phyloP scores from a whole-genome alignment of 495 filamentous ascomycete species.

The Trichocladium antarcticum region DNA sequence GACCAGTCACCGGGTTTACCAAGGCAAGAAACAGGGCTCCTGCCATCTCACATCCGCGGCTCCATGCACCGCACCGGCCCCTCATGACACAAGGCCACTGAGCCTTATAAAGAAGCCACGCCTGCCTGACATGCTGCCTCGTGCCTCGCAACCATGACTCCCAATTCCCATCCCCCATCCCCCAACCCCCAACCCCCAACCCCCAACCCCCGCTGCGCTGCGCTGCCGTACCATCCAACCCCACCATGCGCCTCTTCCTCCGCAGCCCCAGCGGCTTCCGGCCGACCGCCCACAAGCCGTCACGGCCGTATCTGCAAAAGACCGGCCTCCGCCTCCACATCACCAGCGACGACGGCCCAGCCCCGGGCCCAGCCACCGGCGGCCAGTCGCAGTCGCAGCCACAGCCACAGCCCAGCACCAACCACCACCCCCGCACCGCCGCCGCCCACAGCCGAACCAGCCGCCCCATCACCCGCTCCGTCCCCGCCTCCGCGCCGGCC shows the following conservation, averaged over 20 bases:
- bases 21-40: too few relatives aligned
- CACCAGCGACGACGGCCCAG: background rate
- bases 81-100: background rate
- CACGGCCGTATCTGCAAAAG: slow-evolving; percentile 1
- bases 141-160: background rate
- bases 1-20: too few relatives aligned
- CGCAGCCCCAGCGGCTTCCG: background rate
- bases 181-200: too few relatives aligned
- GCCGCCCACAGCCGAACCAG: background rate
- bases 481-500: background rate
- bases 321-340: background rate
- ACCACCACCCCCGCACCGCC: background rate
- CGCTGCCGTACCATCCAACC: background rate
- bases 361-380: background rate
- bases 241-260: slow-evolving; percentile 2
- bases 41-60: too few relatives aligned
- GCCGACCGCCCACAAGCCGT: slow-evolving; percentile 4
- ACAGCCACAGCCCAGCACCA: background rate
- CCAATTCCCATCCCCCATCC: too few relatives aligned
- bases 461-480: background rate
- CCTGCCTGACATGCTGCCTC: background rate
- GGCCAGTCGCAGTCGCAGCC: background rate
- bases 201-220: too few relatives aligned
- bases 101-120: background rate
- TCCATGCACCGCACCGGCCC: background rate